phyloP scores from a whole-genome alignment of 139 green algal genomes.

The Volvox reticuliferus region DNA sequence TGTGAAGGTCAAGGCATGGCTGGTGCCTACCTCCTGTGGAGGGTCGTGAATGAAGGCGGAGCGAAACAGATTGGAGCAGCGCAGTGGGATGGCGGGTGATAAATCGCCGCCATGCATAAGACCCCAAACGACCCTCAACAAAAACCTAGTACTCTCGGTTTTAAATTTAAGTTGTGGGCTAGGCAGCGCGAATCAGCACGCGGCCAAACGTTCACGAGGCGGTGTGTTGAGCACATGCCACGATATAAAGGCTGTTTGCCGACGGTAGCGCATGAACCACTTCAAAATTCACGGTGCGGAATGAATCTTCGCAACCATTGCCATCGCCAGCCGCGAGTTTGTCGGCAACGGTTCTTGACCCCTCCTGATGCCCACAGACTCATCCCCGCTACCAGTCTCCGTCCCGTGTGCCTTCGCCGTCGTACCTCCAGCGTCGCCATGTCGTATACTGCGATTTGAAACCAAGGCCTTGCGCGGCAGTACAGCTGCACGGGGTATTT shows the following conservation, averaged over 20 bases:
- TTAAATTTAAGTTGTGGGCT: neutral
- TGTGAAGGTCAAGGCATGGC: slow-evolving; percentile 37
- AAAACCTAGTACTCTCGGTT: no score
- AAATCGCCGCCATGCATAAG: neutral
- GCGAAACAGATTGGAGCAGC: neutral
- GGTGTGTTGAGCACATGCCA: no score
- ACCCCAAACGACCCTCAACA: neutral
- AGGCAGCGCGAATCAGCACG: neutral
- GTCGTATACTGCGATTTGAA: slow-evolving; percentile 62
- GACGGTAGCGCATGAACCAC: no score
- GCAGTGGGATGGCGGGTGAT: neutral
- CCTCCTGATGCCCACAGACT: no score
- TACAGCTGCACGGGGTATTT: slow-evolving; percentile 63
- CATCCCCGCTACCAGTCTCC: no score
- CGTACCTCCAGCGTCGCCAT: slow-evolving; percentile 46
- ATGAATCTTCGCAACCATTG: no score
- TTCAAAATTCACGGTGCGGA: no score
- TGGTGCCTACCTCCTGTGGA: slow-evolving; percentile 48
- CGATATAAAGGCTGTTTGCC: no score
- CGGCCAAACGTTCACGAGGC: no score
- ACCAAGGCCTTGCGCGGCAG: slow-evolving; percentile 61
- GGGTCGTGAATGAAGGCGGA: neutral
- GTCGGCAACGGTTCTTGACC: no score
- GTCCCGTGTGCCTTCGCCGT: neutral
- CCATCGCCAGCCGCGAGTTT: no score